phyloP scores from a whole-genome alignment of 1,284 basidiomycete genomes.

The Ceratobasidium sp. region DNA sequence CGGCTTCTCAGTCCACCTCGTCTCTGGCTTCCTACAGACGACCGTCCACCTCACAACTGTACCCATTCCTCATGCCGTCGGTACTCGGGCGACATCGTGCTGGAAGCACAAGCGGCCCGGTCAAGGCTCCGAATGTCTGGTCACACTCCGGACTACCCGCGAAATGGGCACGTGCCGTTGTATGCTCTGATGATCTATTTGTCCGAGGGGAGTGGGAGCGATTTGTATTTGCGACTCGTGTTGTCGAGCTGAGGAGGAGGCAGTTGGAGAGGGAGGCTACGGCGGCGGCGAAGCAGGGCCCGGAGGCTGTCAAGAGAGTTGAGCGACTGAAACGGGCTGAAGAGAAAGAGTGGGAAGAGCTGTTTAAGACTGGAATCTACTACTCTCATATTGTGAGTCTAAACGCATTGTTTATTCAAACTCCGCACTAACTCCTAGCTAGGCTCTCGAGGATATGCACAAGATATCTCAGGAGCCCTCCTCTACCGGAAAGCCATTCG shows the following conservation, averaged over 20 bases:
- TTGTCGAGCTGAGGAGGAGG: slow-evolving; percentile 76
- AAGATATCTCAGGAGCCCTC: slow-evolving; percentile 78
- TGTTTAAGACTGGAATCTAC: slow-evolving; percentile 85
- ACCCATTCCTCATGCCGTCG: slow-evolving; percentile 4
- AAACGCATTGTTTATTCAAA: not conserved
- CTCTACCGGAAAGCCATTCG: slow-evolving; percentile 73
- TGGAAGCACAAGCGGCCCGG: not conserved
- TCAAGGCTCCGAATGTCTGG: slow-evolving; percentile 65
- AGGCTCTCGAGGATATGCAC: slow-evolving; percentile 83
- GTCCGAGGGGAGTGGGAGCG: slow-evolving; percentile 79
- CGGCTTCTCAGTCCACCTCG: slow-evolving; percentile 47
- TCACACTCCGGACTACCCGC: slow-evolving; percentile 74
- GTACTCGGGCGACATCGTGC: not conserved
- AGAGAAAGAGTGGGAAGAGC: slow-evolving; percentile 71
- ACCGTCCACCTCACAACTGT: not conserved
- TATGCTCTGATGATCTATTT: slow-evolving; percentile 85
- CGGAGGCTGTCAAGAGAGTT: slow-evolving; percentile 49
- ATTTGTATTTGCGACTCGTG: slow-evolving; percentile 78
- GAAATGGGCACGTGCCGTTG: slow-evolving; percentile 75
- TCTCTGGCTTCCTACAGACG: slow-evolving; percentile 37
- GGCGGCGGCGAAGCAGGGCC: not conserved
- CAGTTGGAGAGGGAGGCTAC: slow-evolving; percentile 50
- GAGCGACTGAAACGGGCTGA: slow-evolving; percentile 55
- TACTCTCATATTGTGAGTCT: slow-evolving; percentile 85
- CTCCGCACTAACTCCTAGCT: not conserved